A percentile compares a stretch with the other conserved stretches of the same genome.
Conservation (phyloP, 2,329 filamentous ascomycete species). For the Chaetomiaceae sp. region DNA sequence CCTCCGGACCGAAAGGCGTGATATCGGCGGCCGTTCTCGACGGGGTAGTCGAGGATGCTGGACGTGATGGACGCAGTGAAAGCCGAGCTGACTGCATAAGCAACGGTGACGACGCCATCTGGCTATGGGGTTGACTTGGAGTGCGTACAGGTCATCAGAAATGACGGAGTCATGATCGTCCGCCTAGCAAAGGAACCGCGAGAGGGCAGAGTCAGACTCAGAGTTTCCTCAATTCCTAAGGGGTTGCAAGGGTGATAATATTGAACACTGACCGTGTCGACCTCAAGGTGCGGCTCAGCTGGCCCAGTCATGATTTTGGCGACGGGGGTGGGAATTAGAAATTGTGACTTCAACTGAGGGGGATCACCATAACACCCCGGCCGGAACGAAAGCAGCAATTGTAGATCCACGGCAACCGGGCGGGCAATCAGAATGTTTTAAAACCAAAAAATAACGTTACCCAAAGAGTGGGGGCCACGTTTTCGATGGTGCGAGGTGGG, state of each 20-base stretch:
- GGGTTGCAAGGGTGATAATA: not conserved
- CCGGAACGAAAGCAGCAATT: no score
- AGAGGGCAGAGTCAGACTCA: not conserved
- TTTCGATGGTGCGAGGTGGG: no score
- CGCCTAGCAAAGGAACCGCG: not conserved
- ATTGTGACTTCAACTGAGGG: no score
- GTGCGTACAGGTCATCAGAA: not conserved
- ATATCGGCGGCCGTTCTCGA: conserved; percentile 33
- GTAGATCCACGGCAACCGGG: no score
- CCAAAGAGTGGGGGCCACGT: no score
- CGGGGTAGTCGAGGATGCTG: conserved; percentile 29
- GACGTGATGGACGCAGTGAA: conserved; percentile 30
- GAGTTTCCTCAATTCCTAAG: not conserved
- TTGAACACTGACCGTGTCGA: not conserved
- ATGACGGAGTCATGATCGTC: not conserved
- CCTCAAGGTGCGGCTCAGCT: not conserved
- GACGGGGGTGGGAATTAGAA: no score
- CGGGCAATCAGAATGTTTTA: no score
- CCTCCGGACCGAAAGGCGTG: conserved; percentile 33
- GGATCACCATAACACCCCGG: no score
- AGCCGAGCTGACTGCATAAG: conserved; percentile 14
- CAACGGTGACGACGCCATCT: not conserved
- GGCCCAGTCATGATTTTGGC: not conserved
- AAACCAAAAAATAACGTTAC: no score
- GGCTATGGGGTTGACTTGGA: not conserved